These are phyloP conservation scores for Vanderwaltozyma verrucispora DNA, from an alignment of 805 yeast genomes.

Conservation along the genomic window DNA sequence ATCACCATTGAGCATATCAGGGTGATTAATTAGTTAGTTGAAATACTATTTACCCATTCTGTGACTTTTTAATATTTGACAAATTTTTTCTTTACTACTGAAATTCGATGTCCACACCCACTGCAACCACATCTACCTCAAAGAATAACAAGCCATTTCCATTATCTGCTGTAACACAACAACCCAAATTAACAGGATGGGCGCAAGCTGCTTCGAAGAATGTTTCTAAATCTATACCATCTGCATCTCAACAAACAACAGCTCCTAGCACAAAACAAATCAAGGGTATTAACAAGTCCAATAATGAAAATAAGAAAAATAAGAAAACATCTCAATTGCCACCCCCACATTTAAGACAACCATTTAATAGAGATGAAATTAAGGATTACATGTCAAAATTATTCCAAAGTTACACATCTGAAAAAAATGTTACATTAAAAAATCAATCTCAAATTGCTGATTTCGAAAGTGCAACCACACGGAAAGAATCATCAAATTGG, in stretches of 20 bases:
- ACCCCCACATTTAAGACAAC: constrained; percentile 5
- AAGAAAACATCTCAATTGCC: neutral
- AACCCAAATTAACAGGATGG: constrained; percentile 25
- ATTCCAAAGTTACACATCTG: constrained; percentile 5
- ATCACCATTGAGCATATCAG: no score
- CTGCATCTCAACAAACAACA: neutral
- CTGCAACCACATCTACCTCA: neutral
- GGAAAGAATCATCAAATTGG: constrained; percentile 17
- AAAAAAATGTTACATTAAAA: constrained; percentile 7
- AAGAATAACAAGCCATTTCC: neutral
- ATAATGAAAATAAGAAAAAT: neutral
- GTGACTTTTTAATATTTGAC: no score
- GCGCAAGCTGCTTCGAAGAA: constrained; percentile 25
- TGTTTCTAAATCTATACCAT: constrained; percentile 2
- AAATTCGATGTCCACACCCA: constrained; percentile 5
- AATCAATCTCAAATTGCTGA: constrained; percentile 1
- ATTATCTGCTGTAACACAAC: constrained; percentile 2
- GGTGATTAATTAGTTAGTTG: no score
- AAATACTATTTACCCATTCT: no score
- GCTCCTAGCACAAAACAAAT: neutral
- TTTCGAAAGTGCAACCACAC: constrained; percentile 3
- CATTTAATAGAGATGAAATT: constrained; percentile 23
- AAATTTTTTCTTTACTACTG: no score
- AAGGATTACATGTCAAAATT: constrained; percentile 12
- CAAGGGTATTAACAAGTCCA: constrained; percentile 1